Base-by-base conservation (phyloP, 495 filamentous ascomycete species). In the Xeromyces bisporus region DNA sequence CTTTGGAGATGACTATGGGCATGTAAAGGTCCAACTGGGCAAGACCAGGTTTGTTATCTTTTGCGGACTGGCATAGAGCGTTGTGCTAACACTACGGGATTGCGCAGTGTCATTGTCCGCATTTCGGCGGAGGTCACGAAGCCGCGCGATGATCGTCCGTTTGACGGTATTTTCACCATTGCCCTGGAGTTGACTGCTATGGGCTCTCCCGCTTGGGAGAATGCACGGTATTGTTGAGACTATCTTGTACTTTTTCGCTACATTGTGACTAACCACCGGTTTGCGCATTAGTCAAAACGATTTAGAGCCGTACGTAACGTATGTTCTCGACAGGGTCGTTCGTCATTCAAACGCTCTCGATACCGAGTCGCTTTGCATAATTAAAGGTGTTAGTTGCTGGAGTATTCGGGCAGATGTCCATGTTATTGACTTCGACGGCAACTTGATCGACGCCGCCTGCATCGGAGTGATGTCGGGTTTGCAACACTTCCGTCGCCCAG, bases 141-240 rank as follows among this genome's bases (percentile, higher is more conserved):
- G 31, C 89, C 89, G 23, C 82, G 73, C 47, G 58, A 77, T 26
- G 87, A 94, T 50, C 76, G 89, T 16, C 85, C 84, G 29, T 93
- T 93, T 44, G 87, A 94, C 47, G 89, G 89, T 46, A 67, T 89
- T 47, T 94, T 96, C 57, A 80, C 70, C 31, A 94, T 97, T 48
- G 68, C 72, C 17, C 75, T 85, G 35, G 89, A 97, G 51, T 69
- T 97, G 39, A 77, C 73, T 29, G 80, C 84, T n/a, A 85, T 97
- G 77, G 75, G 80, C 14, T 85, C 83, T 16, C 85, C 89, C 8
- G 73, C 79, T 15, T 91, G 91, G 64, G 86, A 93, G 51, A 69
- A 77, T 41, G 80, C 79, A 50, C 67, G 83, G 62, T 81, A 69
- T 42, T 64, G 34, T 29, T 15, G 15, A 15, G 17, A 1, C 7